These are phyloP conservation scores for Mortierella alpina DNA, from an alignment of 192 early-diverging fungal species.

Conservation along the genomic window DNA sequence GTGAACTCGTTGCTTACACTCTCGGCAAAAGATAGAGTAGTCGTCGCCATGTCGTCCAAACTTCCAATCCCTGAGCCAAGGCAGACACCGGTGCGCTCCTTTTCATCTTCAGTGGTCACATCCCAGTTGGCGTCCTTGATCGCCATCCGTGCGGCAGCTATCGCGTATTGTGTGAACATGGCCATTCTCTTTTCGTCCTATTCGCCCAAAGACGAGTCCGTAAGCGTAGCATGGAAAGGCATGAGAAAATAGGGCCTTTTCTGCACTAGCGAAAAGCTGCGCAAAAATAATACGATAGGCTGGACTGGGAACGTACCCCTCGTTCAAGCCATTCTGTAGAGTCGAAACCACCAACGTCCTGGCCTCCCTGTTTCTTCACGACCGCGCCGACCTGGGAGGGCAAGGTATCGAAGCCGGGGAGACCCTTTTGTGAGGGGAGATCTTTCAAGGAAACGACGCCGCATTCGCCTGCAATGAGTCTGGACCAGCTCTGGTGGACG, in stretches of 20 bases:
- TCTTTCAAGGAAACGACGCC: conserved; percentile 80
- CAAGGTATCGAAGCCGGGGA: conserved; percentile 69
- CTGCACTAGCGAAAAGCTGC: no score
- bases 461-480: conserved; percentile 75
- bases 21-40: conserved; percentile 61
- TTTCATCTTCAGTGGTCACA: conserved; percentile 61
- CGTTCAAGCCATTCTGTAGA: conserved; percentile 78
- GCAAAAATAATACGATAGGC: not conserved
- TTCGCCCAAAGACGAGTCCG: not conserved
- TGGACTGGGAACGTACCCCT: conserved; percentile 60
- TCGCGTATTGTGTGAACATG: conserved; percentile 88
- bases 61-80: conserved; percentile 95
- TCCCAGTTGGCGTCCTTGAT: conserved; percentile 85
- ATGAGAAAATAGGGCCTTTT: not conserved
- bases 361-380: conserved; percentile 64
- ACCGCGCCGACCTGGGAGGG: conserved; percentile 82
- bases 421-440: conserved; percentile 22
- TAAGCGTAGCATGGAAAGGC: not conserved
- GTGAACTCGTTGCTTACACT: conserved; percentile 50
- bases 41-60: conserved; percentile 82
- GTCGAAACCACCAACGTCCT: conserved; percentile 72
- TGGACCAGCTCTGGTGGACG: conserved; percentile 75
- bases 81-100: conserved; percentile 88
- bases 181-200: conserved; percentile 85
- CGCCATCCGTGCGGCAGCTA: conserved; percentile 85